Evolutionary conservation across 1,139 yeast species (phyloP).

Genomic region (Wickerhamomyces sp.): DNA sequence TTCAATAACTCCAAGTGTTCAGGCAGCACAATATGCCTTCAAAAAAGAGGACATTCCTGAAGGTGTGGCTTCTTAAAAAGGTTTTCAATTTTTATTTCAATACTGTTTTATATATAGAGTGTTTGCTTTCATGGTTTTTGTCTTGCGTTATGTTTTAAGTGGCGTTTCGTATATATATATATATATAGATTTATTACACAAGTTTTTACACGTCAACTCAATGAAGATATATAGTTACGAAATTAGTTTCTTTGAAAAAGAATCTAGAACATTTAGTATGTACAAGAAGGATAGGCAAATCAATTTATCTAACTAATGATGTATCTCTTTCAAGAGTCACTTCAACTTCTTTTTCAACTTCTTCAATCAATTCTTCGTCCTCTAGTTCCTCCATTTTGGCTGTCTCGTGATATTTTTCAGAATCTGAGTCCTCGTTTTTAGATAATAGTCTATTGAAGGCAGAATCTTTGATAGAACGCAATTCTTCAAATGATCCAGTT

Average conservation of each 20-base stretch:
- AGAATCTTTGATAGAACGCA: conserved; percentile 53
- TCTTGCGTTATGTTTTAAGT: too few species aligned
- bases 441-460: conserved; percentile 59
- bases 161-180: too few species aligned
- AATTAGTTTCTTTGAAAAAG: too few species aligned
- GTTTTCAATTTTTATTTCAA: background rate
- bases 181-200: too few species aligned
- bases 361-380: conserved; percentile 3
- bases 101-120: background rate
- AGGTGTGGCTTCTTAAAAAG: background rate
- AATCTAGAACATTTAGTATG: too few species aligned
- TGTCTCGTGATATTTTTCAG: conserved; percentile 22
- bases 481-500: conserved; percentile 62
- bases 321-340: conserved; percentile 1
- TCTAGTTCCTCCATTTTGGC: background rate
- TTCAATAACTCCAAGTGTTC: background rate
- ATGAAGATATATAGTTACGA: too few species aligned
- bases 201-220: too few species aligned
- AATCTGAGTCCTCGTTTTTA: conserved; percentile 29
- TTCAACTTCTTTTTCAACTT: conserved; percentile 3
- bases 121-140: background rate
- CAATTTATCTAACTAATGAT: conserved; percentile 1
- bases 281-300: too few species aligned
- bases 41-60: background rate
- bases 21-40: background rate